Evolutionary conservation across 768 basidiomycete species (phyloP).

Genomic region (Leccinum obscurum): DNA sequence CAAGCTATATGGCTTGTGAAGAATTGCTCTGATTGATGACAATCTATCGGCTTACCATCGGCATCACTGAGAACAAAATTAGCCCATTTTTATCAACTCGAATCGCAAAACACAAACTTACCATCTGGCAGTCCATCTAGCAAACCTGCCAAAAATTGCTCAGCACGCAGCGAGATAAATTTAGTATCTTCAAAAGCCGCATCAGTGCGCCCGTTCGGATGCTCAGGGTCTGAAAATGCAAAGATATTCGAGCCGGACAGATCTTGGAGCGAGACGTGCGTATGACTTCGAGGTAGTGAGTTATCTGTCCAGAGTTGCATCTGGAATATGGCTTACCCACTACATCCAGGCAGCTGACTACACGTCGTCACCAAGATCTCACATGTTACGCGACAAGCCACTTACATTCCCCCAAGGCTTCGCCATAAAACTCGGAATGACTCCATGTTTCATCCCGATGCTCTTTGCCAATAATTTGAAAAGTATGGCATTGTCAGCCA

Average conservation of each 20-base stretch:
- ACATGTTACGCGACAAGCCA: slow-evolving; percentile 8
- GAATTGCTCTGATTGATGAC: background rate
- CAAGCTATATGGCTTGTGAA: slow-evolving; percentile 46
- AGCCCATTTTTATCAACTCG: slow-evolving; percentile 1
- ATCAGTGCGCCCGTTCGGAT: slow-evolving; percentile 59
- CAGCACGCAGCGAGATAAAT: slow-evolving; percentile 78
- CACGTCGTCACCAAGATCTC: slow-evolving; percentile 7
- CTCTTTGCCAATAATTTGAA: slow-evolving; percentile 95
- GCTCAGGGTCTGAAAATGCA: slow-evolving; percentile 62
- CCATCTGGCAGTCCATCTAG: slow-evolving; percentile 88
- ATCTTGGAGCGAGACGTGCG: slow-evolving; percentile 86
- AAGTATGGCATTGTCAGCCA: slow-evolving; percentile 90
- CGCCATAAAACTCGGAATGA: slow-evolving; percentile 97
- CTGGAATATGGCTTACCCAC: slow-evolving; percentile 57
- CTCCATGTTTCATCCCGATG: slow-evolving; percentile 82
- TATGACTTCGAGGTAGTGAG: slow-evolving; percentile 55
- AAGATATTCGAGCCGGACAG: slow-evolving; percentile 74
- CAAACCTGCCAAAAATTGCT: slow-evolving; percentile 94
- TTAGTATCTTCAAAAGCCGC: slow-evolving; percentile 82
- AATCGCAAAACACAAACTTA: slow-evolving; percentile 34
- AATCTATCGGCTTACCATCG: slow-evolving; percentile 55
- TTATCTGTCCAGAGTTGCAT: slow-evolving; percentile 13
- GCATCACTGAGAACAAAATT: slow-evolving; percentile 61
- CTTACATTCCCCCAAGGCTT: slow-evolving; percentile 93
- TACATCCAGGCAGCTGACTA: slow-evolving; percentile 86